A percentile compares a stretch with the other conserved stretches of the same genome.
These are phyloP conservation scores for Thalassiosira sp. DNA, from an alignment of 352 stramenopile genomes.

Conservation along the genomic window DNA sequence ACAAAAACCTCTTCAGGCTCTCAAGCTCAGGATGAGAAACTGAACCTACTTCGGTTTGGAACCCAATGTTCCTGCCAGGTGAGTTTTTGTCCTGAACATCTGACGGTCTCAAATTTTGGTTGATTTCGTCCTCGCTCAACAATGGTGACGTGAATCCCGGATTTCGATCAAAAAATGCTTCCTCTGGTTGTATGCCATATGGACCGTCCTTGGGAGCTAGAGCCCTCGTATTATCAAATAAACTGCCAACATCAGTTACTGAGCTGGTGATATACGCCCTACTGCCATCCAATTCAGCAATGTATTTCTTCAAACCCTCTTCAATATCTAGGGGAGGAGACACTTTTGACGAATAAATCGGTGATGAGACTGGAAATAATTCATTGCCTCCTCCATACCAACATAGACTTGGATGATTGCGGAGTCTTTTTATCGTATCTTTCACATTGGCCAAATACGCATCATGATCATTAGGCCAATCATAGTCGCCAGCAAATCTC, in stretches of 20 bases:
- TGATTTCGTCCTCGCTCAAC: conserved; percentile 22
- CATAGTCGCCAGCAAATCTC: conserved; percentile 57
- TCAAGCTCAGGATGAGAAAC: conserved; percentile 53
- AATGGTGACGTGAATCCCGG: conserved; percentile 49
- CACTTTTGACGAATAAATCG: background rate
- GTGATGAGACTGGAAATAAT: conserved; percentile 38
- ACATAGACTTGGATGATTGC: conserved; percentile 53
- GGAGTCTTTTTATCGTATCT: conserved; percentile 51
- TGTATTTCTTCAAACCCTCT: conserved; percentile 18
- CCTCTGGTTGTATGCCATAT: conserved; percentile 56
- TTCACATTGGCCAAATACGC: conserved; percentile 44
- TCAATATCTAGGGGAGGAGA: conserved; percentile 49
- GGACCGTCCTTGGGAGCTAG: conserved; percentile 65
- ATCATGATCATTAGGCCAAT: conserved; percentile 56
- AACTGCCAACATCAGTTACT: conserved; percentile 41
- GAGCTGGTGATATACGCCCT: conserved; percentile 43
- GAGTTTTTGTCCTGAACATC: conserved; percentile 26
- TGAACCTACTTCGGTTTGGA: conserved; percentile 70
- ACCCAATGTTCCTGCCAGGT: conserved; percentile 51
- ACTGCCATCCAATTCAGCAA: conserved; percentile 29
- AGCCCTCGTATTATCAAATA: conserved; percentile 43
- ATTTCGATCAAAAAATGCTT: conserved; percentile 61
- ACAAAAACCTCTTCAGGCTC: conserved; percentile 48
- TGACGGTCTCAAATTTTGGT: conserved; percentile 7
- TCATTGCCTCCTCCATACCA: conserved; percentile 68